Evolutionary conservation across 352 stramenopile species (phyloP), one percentile per base, ranked within the genome.

Genomic region (Pythium coloratum): DNA sequence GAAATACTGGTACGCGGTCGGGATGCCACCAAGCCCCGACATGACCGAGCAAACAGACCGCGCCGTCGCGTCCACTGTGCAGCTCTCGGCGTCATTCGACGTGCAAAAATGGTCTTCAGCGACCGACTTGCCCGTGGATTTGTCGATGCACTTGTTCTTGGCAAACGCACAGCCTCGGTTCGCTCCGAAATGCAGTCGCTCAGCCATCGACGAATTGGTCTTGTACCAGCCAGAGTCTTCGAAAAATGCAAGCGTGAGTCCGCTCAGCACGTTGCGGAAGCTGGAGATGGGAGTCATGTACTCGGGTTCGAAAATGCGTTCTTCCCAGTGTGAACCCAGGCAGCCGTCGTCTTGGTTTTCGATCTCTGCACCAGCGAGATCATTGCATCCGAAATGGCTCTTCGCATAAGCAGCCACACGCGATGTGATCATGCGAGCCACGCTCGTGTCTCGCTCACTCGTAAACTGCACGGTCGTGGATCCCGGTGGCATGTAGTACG

Each of bases 191-290:
- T 88, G 74, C 55, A 95, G 72, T 32, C 81, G 73, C 51, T 90
- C 69, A 16, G 76, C 76, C 34, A 67, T 72, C 14, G 72, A 78
- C 5, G 66, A 34, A 55, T 92, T 94, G 0, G 85, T 70, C 16
- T 77, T 78, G 68, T 95, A 95, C 87, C 87, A 94, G 0, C 87
- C 87, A 8, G 87, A 92, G 64, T 94, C 87, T 55, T 92, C 80
- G 57, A 95, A 93, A 47, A 90, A 95, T 1, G 87, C 84, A 24
- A 95, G 70, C 1, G 87, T 95, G 33, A 95, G 70, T 0, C 71
- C 79, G 20, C 84, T 92, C 34, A 89, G 75, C 0, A 90, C 72
- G 51, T 95, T 94, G 9, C 80, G 83, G 55, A 85, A 91, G 56
- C 84, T 95, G 18, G 82, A 82, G 5, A 94, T 72, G 0, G 88